Base-by-base conservation (phyloP, 768 basidiomycete genomes). In the Cystofilobasidium macerans region DNA sequence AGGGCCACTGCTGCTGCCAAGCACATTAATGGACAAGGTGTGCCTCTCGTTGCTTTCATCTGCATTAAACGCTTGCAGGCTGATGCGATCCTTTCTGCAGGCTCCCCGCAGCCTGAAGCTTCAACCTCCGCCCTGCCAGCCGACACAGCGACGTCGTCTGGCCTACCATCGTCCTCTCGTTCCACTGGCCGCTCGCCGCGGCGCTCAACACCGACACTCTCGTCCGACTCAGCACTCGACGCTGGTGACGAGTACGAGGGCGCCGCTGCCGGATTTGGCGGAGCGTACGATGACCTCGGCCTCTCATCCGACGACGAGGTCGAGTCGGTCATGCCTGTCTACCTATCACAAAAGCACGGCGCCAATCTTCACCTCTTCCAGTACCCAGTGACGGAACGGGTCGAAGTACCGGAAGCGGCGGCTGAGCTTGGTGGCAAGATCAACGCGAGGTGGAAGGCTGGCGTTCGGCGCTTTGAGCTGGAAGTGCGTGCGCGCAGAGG, bases 331-430 rank as follows among this genome's bases (percentile, higher is more conserved):
- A 71, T 76, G 24, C 76, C 76, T 7, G 73, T 77, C 42, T 77
- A 75, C 69, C 69, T 77, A 30, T 73, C 73, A 7, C 70, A 75
- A 1, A 57, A 68, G 7, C 69, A 76, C 3, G 61, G 63, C 9
- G 71, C 72, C 2, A 56, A 73, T 45, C 57, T 77, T 11, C 71
- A 75, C 61, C 69, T 77, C 7, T 75, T 74, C 65, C 75, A 77
- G 68, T 77, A 73, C 64, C 76, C 76, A 0, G 60, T 67, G 24
- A 67, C 65, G 26, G 65, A 68, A 73, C n/a, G 71, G 70, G 30
- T 72, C 70, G 42, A 51, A 63, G 71, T 72, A 1, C 73, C 76
- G 4, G 64, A 64, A 22, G 73, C 70, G 62, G 75, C 75, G 0
- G 30, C 36, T 13, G 70, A 71, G 53, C 64, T 71, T 14, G 74